These are phyloP conservation scores for Mycena venus DNA, from an alignment of 768 basidiomycete genomes.

Conservation along the genomic window DNA sequence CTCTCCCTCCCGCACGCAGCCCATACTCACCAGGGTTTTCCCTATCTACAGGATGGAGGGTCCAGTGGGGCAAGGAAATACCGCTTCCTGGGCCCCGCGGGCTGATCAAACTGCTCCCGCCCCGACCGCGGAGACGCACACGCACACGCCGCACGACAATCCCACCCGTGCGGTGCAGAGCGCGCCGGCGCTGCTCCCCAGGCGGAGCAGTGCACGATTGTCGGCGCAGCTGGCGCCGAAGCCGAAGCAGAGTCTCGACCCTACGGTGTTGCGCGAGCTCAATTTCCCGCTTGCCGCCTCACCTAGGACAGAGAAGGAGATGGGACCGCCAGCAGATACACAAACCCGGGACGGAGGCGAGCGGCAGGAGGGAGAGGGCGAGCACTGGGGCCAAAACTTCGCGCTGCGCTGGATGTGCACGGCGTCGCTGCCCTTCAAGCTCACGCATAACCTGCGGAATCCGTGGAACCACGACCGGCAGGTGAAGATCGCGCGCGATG, in stretches of 20 bases:
- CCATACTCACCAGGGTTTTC: not conserved
- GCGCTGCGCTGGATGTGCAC: conserved; percentile 86
- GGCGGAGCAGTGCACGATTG: conserved; percentile 44
- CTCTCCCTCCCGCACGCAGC: conserved; percentile 8
- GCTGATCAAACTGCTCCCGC: too few species aligned
- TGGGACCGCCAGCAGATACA: conserved; percentile 39
- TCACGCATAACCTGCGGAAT: conserved; percentile 86
- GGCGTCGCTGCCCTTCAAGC: conserved; percentile 77
- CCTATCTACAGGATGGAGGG: conserved; percentile 73
- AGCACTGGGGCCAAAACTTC: conserved; percentile 55
- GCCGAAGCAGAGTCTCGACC: conserved; percentile 50
- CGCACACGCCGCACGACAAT: not conserved
- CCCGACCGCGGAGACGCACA: not conserved
- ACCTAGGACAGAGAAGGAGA: not conserved
- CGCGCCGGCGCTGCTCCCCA: conserved; percentile 66
- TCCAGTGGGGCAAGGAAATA: conserved; percentile 57
- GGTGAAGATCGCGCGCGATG: conserved; percentile 87
- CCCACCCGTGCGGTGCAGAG: conserved; percentile 44
- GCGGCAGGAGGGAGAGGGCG: conserved; percentile 65
- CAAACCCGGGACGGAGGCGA: conserved; percentile 54
- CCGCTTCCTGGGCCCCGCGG: not conserved
- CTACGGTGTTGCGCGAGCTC: conserved; percentile 33
- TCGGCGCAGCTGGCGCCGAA: conserved; percentile 38
- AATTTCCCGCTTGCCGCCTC: conserved; percentile 24
- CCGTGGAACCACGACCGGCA: conserved; percentile 92